These are phyloP conservation scores for Ceratocystis colombiana DNA, from an alignment of 2,329 filamentous ascomycete genomes.

Conservation along the genomic window DNA sequence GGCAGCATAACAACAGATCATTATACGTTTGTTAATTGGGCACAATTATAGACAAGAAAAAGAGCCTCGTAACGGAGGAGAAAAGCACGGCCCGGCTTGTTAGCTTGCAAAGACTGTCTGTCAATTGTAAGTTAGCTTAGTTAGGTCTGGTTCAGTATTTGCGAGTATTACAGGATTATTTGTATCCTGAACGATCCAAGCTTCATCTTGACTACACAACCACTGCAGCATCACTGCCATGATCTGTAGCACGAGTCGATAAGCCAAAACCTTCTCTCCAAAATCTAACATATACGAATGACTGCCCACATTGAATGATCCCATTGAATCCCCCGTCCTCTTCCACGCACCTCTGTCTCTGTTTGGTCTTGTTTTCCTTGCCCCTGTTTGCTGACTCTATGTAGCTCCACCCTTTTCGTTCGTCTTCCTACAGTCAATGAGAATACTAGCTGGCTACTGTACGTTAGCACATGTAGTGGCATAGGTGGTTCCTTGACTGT, in stretches of 20 bases:
- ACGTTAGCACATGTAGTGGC: slow-evolving; percentile 3
- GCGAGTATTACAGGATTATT: too few species aligned
- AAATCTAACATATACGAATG: slow-evolving; percentile 5
- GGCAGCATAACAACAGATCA: not conserved
- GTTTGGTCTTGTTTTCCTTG: not conserved
- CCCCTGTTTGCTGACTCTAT: slow-evolving; percentile 2
- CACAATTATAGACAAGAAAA: not conserved
- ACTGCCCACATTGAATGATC: not conserved
- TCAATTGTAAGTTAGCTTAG: not conserved
- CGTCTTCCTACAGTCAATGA: not conserved
- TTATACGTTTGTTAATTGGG: not conserved
- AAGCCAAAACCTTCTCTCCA: slow-evolving; percentile 8
- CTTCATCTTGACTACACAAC: not conserved
- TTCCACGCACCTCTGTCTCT: not conserved
- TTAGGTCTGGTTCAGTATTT: not conserved
- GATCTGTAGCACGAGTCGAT: not conserved
- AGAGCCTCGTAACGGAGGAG: not conserved
- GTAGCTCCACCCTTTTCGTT: slow-evolving; percentile 5
- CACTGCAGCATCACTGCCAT: not conserved
- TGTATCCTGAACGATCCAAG: slow-evolving; percentile 5
- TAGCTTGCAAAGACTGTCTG: not conserved
- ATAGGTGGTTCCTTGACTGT: slow-evolving; percentile 5
- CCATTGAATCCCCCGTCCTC: slow-evolving; percentile 1
- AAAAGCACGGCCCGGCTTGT: not conserved
- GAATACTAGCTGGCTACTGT: not conserved